Evolutionary conservation across 768 basidiomycete species (phyloP).

Genomic region (Mycena amicta): DNA sequence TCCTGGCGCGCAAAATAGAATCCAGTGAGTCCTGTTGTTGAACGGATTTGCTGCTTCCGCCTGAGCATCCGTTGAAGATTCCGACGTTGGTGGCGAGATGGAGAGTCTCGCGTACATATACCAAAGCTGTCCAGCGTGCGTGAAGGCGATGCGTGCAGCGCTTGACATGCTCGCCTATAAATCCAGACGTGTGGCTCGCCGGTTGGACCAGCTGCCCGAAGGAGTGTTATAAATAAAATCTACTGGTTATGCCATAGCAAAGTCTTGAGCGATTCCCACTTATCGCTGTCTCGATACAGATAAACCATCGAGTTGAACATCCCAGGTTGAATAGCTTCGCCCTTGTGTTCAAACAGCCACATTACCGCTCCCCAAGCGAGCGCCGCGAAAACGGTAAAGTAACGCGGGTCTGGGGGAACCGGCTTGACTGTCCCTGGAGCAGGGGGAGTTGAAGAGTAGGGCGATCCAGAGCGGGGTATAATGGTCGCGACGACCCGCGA

Average conservation of each 20-base stretch:
- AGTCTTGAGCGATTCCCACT: conserved; percentile 80
- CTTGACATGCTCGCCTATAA: conserved; percentile 77
- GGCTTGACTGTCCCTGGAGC: conserved; percentile 57
- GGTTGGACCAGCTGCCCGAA: conserved; percentile 49
- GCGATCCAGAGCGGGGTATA: conserved; percentile 72
- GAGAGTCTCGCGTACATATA: conserved; percentile 48
- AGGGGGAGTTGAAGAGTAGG: conserved; percentile 49
- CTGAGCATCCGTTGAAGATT: conserved; percentile 39
- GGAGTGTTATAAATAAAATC: not conserved
- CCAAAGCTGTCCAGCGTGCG: conserved; percentile 52
- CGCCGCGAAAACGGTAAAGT: conserved; percentile 87
- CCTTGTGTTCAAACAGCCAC: conserved; percentile 89
- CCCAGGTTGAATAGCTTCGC: conserved; percentile 92
- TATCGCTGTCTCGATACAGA: conserved; percentile 90
- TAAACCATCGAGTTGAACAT: conserved; percentile 98
- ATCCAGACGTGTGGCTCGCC: conserved; percentile 54
- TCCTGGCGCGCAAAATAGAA: conserved; percentile 51
- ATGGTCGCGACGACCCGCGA: conserved; percentile 91
- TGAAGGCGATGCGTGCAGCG: conserved; percentile 64
- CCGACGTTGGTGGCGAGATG: conserved; percentile 74
- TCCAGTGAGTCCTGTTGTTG: conserved; percentile 54
- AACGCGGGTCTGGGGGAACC: conserved; percentile 79
- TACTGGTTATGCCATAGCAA: conserved; percentile 90
- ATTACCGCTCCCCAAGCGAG: conserved; percentile 94
- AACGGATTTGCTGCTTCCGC: not conserved